Percentiles rank a stretch among this genome's conserved stretches.
These are phyloP conservation scores for Talaromyces nanjingensis DNA, from an alignment of 495 filamentous ascomycete genomes.

Conservation along the genomic window DNA sequence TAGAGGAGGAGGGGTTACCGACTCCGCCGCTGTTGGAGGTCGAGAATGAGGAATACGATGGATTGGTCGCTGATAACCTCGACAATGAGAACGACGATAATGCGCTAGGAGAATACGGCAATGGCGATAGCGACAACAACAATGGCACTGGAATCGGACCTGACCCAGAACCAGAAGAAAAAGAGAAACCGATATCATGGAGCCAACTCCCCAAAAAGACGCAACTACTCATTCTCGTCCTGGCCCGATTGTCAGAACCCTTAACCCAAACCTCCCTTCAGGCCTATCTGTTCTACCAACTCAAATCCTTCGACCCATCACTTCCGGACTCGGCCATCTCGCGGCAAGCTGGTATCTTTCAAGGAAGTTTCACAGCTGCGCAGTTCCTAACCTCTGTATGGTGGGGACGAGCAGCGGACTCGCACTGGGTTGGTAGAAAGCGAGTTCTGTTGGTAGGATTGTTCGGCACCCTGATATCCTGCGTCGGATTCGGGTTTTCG, in stretches of 20 bases:
- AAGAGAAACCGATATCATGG: constrained; percentile 54
- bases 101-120: not conserved
- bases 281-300: constrained; percentile 68
- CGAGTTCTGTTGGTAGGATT: constrained; percentile 70
- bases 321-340: constrained; percentile 63
- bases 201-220: constrained; percentile 62
- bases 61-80: not conserved
- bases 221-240: constrained; percentile 66
- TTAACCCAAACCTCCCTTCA: constrained; percentile 71
- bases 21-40: not conserved
- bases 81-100: not conserved
- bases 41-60: not conserved
- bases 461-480: constrained; percentile 62
- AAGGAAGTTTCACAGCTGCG: constrained; percentile 68
- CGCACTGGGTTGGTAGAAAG: constrained; percentile 63
- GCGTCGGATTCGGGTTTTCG: constrained; percentile 74
- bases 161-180: not conserved
- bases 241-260: constrained; percentile 72
- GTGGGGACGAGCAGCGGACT: constrained; percentile 73
- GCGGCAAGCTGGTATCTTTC: constrained; percentile 66
- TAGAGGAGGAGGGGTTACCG: not conserved
- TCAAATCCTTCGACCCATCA: constrained; percentile 58
- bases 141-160: not conserved
- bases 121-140: not conserved
- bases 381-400: constrained; percentile 74